A percentile compares a stretch with the other conserved stretches of the same genome.
Conservation (phyloP, 2,329 filamentous ascomycete species). For the Alternaria sp. region DNA sequence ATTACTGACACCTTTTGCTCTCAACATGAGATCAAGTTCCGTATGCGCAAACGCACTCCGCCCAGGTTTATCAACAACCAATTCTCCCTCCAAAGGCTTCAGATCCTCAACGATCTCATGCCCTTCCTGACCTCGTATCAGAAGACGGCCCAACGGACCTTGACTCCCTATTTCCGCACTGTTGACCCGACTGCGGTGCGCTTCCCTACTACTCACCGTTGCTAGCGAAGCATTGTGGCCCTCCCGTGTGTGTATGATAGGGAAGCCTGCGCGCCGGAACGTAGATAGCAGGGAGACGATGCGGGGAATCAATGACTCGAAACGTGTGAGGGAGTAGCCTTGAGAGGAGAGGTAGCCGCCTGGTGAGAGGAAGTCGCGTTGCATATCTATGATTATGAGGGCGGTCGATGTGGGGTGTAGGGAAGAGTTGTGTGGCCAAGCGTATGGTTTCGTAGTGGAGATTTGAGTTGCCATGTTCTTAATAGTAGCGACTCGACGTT, state of each 20-base stretch:
- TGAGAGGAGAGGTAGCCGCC: constrained; percentile 61
- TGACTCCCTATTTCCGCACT: constrained; percentile 60
- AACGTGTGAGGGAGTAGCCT: constrained; percentile 54
- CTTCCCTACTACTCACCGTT: constrained; percentile 64
- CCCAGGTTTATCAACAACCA: constrained; percentile 63
- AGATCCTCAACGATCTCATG: constrained; percentile 66
- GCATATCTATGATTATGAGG: constrained; percentile 64
- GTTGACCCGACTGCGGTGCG: constrained; percentile 62
- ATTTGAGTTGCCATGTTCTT: constrained; percentile 30
- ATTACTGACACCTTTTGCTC: constrained; percentile 61
- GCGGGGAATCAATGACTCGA: constrained; percentile 56
- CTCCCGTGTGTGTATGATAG: constrained; percentile 62
- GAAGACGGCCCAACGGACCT: constrained; percentile 65
- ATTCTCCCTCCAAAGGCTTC: constrained; percentile 44
- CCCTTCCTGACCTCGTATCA: constrained; percentile 55
- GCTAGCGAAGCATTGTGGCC: constrained; percentile 64
- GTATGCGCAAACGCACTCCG: constrained; percentile 63
- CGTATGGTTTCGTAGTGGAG: constrained; percentile 44
- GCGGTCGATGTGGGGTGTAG: constrained; percentile 57
- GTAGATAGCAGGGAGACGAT: constrained; percentile 52
- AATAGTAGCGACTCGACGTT: background rate
- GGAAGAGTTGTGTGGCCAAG: constrained; percentile 52
- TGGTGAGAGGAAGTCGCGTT: constrained; percentile 61
- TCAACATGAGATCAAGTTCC: constrained; percentile 61
- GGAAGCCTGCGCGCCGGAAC: constrained; percentile 53